phyloP scores from a whole-genome alignment of 805 yeast genomes.

The Maudiozyma barnettii region DNA sequence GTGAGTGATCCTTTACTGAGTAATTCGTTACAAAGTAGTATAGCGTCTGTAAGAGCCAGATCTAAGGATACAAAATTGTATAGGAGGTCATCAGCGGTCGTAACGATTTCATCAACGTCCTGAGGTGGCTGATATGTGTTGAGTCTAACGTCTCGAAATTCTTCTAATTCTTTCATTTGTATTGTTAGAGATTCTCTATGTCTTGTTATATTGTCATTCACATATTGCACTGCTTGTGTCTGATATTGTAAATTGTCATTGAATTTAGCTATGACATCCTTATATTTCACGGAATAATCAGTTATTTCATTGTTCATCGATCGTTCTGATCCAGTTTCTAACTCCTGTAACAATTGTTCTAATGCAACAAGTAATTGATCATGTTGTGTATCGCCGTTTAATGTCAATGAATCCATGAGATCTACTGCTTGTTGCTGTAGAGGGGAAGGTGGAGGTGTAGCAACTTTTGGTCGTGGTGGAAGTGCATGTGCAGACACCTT shows the following conservation, averaged over 20 bases:
- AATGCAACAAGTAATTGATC: not conserved
- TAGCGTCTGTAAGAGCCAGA: conserved; percentile 61
- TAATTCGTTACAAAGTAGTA: conserved; percentile 36
- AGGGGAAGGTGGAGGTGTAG: not conserved
- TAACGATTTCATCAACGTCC: conserved; percentile 21
- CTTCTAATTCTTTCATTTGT: conserved; percentile 9
- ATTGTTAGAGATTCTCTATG: not conserved
- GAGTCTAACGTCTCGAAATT: conserved; percentile 16
- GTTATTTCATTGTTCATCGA: not conserved
- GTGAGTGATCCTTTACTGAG: conserved; percentile 13
- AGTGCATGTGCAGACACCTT: too few relatives aligned
- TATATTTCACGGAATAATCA: not conserved
- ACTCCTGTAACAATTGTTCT: not conserved
- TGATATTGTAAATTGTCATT: conserved; percentile 1
- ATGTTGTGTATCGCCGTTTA: not conserved
- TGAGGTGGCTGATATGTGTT: conserved; percentile 30
- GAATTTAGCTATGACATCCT: not conserved
- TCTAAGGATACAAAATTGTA: conserved; percentile 48
- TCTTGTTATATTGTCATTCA: not conserved
- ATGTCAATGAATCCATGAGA: not conserved
- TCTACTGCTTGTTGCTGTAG: not conserved
- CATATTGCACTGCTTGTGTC: not conserved
- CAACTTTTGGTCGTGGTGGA: not conserved
- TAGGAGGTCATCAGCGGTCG: conserved; percentile 50
- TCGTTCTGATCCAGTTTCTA: not conserved